phyloP scores from a whole-genome alignment of 164 flowering plant genomes.

The Berberis thunbergii region DNA sequence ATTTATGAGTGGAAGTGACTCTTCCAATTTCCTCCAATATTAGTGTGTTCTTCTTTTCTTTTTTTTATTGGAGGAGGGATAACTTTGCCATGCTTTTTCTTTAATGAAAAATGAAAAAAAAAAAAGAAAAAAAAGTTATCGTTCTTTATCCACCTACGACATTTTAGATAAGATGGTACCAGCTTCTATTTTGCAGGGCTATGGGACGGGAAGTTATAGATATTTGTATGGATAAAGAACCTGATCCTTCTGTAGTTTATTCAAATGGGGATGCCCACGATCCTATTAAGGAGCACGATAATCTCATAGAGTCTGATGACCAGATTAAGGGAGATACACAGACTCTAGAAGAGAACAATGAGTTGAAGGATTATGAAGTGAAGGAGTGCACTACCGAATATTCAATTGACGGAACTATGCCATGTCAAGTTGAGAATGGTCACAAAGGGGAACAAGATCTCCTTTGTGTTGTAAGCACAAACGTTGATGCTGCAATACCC shows the following conservation, averaged over 20 bases:
- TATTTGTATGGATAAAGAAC: slow-evolving; percentile 45
- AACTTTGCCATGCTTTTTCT: too few species aligned
- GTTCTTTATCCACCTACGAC: too few species aligned
- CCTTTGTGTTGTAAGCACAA: slow-evolving; percentile 19
- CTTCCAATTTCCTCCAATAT: too few species aligned
- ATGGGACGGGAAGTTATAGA: slow-evolving; percentile 59
- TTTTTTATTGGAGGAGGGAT: too few species aligned
- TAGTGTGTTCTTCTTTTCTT: too few species aligned
- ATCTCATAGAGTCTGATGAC: slow-evolving; percentile 13
- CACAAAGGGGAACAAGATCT: slow-evolving; percentile 26
- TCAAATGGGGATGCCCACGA: slow-evolving; percentile 20
- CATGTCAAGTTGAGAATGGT: slow-evolving; percentile 19
- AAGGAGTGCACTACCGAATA: slow-evolving; percentile 52
- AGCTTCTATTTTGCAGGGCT: slow-evolving; percentile 26
- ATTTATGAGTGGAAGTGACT: too few species aligned
- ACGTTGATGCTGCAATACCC: slow-evolving; percentile 16
- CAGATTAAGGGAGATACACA: slow-evolving; percentile 19
- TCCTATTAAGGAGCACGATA: slow-evolving; percentile 10
- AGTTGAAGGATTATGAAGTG: slow-evolving; percentile 46
- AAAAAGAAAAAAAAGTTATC: too few species aligned
- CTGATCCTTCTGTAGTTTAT: slow-evolving; percentile 24
- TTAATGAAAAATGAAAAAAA: too few species aligned
- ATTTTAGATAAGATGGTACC: not conserved
- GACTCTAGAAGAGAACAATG: slow-evolving; percentile 24
- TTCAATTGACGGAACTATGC: slow-evolving; percentile 18